Percentiles rank a stretch among this genome's conserved stretches.
phyloP scores from a whole-genome alignment of 1,284 basidiomycete species.

The Cutaneotrichosporon mucoides region DNA sequence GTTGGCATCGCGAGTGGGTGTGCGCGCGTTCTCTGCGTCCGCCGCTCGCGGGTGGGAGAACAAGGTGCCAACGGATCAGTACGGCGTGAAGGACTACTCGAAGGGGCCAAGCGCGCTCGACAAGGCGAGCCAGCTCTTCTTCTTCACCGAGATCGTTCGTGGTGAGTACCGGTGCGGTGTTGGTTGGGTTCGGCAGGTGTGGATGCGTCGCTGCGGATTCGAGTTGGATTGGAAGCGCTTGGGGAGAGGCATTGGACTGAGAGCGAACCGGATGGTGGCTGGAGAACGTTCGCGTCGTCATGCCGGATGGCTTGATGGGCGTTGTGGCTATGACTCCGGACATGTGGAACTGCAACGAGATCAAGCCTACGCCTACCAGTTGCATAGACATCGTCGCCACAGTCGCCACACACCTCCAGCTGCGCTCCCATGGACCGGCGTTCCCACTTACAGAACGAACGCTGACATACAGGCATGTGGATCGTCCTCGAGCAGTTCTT shows the following conservation, averaged over 20 bases:
- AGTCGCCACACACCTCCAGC: too few species aligned
- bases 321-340: too few species aligned
- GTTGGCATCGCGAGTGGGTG: background rate
- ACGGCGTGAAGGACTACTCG: conserved; percentile 39
- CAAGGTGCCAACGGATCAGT: background rate
- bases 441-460: too few species aligned
- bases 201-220: background rate
- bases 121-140: conserved; percentile 94
- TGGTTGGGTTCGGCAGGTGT: background rate
- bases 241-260: background rate
- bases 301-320: too few species aligned
- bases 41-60: background rate
- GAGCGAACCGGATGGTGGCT: too few species aligned
- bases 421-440: too few species aligned
- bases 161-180: conserved; percentile 55
- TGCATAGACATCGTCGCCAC: too few species aligned
- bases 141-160: conserved; percentile 97
- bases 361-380: too few species aligned
- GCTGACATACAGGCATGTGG: conserved; percentile 76
- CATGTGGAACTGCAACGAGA: too few species aligned
- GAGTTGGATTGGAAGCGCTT: background rate
- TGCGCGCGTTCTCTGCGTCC: conserved; percentile 11
- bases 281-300: too few species aligned
- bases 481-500: conserved; percentile 98
- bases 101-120: conserved; percentile 82